Evolutionary conservation across 2,329 filamentous ascomycete genomes (phyloP), one percentile per base, ranked within the genome.

Genomic region (Colletotrichum sp.): DNA sequence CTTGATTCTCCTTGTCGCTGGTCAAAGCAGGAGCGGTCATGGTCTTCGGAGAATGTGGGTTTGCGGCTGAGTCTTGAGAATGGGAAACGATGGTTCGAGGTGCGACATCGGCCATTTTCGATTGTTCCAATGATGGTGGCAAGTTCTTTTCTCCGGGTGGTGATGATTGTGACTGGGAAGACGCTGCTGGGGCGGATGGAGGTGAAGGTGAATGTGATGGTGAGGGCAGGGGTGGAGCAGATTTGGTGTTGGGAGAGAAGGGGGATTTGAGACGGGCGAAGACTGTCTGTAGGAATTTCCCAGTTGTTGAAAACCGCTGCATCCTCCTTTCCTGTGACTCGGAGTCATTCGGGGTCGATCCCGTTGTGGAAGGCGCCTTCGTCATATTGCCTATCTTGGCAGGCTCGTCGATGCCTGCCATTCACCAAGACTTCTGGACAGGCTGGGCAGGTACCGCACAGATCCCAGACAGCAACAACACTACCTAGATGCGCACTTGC

Each of bases 1-100:
- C 79, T 18, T 72, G 77, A 55, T 85, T 84, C 77, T 85, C 83
- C 75, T 84, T 84, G 71, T 80, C 76, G 28, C 26, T 14, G 10
- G 52, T 26, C 8, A 60, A 14, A 14, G 34, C 36, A 26, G 26
- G 18, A 32, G 61, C 30, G 10, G 30, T 6, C 30, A 18, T 30
- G 24, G 26, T 10, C 13, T 18, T 34, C 12, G 32, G 57, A 24
- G n/a, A n/a, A 10, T 26, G 13, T 32, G 52, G 39, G 64, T 18
- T 5, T 30, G 7, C n/a, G 43, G 34, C 26, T 18, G 60, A 43
- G 24, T 43, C 61, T 16, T 24, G 48, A 24, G 18, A 7, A 24
- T 24, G 36, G 28, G 69, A 18, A 26, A 34, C 32, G n/a, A 48
- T 63, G 59, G 18, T 21, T 21, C 26, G 59, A 60, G 57, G 10